Base-by-base conservation (phyloP, 495 filamentous ascomycete species). In the Oidiodendron maius region DNA sequence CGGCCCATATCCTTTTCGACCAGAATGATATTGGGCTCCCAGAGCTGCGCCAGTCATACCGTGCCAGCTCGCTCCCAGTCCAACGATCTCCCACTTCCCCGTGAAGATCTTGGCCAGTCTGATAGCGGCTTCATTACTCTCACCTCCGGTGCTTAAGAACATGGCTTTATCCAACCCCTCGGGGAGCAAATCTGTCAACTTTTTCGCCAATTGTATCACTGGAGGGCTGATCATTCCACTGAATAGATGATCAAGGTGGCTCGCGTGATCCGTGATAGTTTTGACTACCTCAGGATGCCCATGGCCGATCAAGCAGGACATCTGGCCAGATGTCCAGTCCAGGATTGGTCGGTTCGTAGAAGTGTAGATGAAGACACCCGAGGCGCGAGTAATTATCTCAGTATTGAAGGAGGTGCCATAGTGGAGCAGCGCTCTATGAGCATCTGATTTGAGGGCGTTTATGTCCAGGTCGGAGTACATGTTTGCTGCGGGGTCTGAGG, bases 51-150 rank as follows among this genome's bases (percentile, higher is more conserved):
- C 63, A 0, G 72, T 77, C 25, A 76, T 56, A 4, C 78, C 78
- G 45, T 82, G 77, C 62, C 71, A 82, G 21, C 69, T 72, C 4
- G 70, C 70, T 11, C 61, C 64, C 4, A 81, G 61, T 0, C 67
- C 77, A 16, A 81, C 71, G 41, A 82, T 65, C 53, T 81, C 77
- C 40, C 69, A 80, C 21, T 75, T 75, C 1, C 76, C 76, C 0
- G 77, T 81, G 44, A 71, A 77, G 4, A 63, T 50, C 50, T 81
- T 81, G 16, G 77, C 77, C 50, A 82, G 63, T 50, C 86, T 87
- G 43, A 86, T 59, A 1, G 79, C 76, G n/a, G 78, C 74, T 50
- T 86, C 82, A 28, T 81, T 72, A 10, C 78, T 78, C 63, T 87
- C 82, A 15, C 74, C 80, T 80, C 84, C 84, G 1, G 81, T 85